phyloP scores from a whole-genome alignment of 352 stramenopile genomes.

The Aphanomyces stellatus region DNA sequence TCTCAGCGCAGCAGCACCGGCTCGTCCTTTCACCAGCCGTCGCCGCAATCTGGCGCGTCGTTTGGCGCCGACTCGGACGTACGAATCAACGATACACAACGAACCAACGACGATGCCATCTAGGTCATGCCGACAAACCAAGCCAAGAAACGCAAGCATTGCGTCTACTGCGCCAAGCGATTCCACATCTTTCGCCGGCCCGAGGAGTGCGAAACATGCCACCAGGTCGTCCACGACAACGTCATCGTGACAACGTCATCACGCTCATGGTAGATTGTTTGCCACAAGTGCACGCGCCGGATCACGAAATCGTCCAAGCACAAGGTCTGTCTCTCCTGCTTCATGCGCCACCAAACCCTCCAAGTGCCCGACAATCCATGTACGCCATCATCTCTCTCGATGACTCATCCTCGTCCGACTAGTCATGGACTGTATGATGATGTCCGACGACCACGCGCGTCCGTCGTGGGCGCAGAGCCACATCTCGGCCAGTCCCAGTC shows the following conservation, averaged over 20 bases:
- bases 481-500: background rate
- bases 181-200: slow-evolving; percentile 8
- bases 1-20: background rate
- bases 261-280: background rate
- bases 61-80: background rate
- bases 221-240: background rate
- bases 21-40: background rate
- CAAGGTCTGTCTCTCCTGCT: slow-evolving; percentile 3
- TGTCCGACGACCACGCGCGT: background rate
- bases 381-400: background rate
- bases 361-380: background rate
- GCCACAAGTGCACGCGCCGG: background rate
- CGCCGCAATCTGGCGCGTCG: background rate
- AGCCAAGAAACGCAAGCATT: background rate
- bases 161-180: background rate
- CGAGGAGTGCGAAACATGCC: background rate
- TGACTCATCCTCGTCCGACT: background rate
- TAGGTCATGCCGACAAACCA: too few species aligned
- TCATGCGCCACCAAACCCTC: background rate
- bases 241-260: background rate
- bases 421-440: background rate
- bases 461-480: background rate
- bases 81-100: background rate
- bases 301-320: slow-evolving; percentile 13
- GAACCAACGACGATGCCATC: too few species aligned